Conservation (phyloP, 1,284 basidiomycete genomes). For the Melampsora occidentalis region DNA sequence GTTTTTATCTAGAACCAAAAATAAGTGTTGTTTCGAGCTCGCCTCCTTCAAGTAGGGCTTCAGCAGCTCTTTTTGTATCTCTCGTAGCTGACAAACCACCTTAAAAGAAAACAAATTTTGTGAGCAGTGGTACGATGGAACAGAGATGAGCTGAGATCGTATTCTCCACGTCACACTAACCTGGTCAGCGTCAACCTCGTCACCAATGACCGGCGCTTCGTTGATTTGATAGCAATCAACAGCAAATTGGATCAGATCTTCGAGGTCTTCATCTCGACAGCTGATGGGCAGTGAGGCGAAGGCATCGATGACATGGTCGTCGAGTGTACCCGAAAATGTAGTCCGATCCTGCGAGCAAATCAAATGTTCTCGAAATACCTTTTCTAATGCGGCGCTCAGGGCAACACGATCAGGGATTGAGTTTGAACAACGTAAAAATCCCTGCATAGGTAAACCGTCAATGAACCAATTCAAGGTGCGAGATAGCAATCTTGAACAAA, state of each 20-base stretch:
- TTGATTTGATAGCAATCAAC: conserved; percentile 91
- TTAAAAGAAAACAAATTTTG: conserved; percentile 32
- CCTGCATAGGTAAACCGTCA: conserved; percentile 18
- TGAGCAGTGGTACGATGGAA: background rate
- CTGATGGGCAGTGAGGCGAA: conserved; percentile 76
- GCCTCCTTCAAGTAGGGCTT: conserved; percentile 45
- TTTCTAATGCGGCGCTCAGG: conserved; percentile 22
- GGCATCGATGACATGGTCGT: conserved; percentile 74
- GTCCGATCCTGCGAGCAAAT: conserved; percentile 65
- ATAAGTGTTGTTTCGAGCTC: conserved; percentile 63
- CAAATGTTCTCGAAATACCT: conserved; percentile 49
- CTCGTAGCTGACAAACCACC: conserved; percentile 66
- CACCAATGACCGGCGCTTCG: conserved; percentile 79
- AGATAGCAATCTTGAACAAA: background rate
- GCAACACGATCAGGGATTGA: conserved; percentile 19
- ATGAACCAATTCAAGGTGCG: background rate
- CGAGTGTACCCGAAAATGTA: conserved; percentile 60
- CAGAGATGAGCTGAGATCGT: background rate
- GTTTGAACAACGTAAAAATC: conserved; percentile 34
- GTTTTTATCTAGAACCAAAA: conserved; percentile 86
- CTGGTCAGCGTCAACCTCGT: conserved; percentile 88
- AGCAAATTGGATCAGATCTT: conserved; percentile 90
- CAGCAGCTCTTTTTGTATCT: conserved; percentile 50
- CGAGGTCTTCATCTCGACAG: conserved; percentile 86
- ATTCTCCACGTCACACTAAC: conserved; percentile 55